Evolutionary conservation across 371 early-diverging fungal genomes (phyloP).

Genomic region (Syncephalastrum racemosum): DNA sequence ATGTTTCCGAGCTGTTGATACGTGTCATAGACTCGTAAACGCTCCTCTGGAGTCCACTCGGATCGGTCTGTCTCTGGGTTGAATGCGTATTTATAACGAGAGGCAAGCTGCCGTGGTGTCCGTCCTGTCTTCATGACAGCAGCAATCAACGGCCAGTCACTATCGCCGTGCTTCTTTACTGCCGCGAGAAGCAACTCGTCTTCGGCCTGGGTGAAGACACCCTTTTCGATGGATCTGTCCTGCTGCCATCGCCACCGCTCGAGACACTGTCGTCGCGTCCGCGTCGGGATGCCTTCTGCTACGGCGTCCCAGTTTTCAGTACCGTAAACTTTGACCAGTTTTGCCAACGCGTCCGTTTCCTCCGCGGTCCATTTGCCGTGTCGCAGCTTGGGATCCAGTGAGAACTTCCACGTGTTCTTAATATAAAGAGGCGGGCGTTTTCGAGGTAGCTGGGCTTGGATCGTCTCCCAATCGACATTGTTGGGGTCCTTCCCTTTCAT

Average conservation of each 20-base stretch:
- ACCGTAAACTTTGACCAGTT: slow-evolving; percentile 16
- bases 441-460: slow-evolving; percentile 24
- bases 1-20: slow-evolving; percentile 16
- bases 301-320: slow-evolving; percentile 21
- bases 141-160: neutral
- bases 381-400: slow-evolving; percentile 29
- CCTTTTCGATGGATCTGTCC: slow-evolving; percentile 11
- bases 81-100: slow-evolving; percentile 36
- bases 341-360: slow-evolving; percentile 20
- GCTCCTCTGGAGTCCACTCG: slow-evolving; percentile 38
- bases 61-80: slow-evolving; percentile 34
- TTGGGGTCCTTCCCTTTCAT: slow-evolving; percentile 15
- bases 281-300: slow-evolving; percentile 18
- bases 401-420: slow-evolving; percentile 24
- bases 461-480: slow-evolving; percentile 23
- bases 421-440: slow-evolving; percentile 18
- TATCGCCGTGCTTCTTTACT: slow-evolving; percentile 34
- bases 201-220: slow-evolving; percentile 30
- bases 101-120: slow-evolving; percentile 39
- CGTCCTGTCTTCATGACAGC: slow-evolving; percentile 17
- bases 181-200: slow-evolving; percentile 28
- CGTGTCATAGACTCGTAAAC: slow-evolving; percentile 10
- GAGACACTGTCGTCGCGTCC: slow-evolving; percentile 35
- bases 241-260: slow-evolving; percentile 46
- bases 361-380: slow-evolving; percentile 36